Base-by-base conservation (phyloP, 2,329 filamentous ascomycete species). In the Ilyonectria sp. region DNA sequence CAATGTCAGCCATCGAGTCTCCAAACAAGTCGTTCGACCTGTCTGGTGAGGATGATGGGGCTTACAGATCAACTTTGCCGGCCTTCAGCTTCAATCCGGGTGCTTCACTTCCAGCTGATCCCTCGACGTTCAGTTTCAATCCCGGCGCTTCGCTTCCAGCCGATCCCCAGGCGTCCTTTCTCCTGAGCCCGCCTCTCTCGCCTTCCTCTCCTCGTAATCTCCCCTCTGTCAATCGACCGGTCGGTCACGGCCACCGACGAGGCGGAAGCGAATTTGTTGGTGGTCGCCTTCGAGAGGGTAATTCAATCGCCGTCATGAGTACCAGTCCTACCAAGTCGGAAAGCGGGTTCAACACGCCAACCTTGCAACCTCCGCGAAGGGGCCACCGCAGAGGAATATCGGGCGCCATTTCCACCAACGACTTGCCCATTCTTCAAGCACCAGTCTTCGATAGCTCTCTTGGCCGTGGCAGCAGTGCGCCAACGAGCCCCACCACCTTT, bases 251-350 rank as follows among this genome's bases (percentile, higher is more conserved):
- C 33, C 95, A 97, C 79, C 88, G 91, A 74, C 89, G 95, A 75
- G 93, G 93, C 60, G 92, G 91, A 31, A 97, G 94, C 78, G 94
- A 97, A 78, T 94, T 97, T 75, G 93, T 97, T 53, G 94, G 94
- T 43, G 93, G 92, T 8, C 92, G 92, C 73, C 82, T 87, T 71
- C 84, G 89, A 73, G 80, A 86, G 80, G 82, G 88, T 13, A 88
- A 87, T 54, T 84, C 87, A 0, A 89, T 90, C 56, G 87, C 87
- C 10, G 82, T 89, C 8, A 85, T 93, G 82, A 93, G 89, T 79
- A 88, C 89, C 13, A 94, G 91, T 74, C 91, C 92, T 31, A 92
- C 90, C 11, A 93, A 91, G 71, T 84, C 85, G 60, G 86, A 90
- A 29, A 84, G 85, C 66, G 89, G 90, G 6, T 87, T 88, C 70